A percentile compares a stretch with the other conserved stretches of the same genome.
Evolutionary conservation across 2,329 filamentous ascomycete species (phyloP).

Genomic region (Pestalotiopsis sp.): DNA sequence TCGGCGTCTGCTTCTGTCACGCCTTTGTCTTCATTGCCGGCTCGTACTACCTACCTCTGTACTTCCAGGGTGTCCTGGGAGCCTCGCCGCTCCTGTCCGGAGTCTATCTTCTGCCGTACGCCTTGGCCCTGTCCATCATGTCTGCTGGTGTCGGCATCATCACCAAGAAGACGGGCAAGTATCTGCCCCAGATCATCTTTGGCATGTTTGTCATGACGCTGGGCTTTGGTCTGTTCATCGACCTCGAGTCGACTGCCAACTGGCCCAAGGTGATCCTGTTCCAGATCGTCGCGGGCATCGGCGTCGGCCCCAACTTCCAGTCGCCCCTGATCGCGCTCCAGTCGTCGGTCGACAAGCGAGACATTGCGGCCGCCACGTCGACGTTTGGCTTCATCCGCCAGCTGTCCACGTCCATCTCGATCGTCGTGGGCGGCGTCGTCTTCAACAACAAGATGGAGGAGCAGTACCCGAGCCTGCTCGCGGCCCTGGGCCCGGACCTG

Average conservation of each 20-base stretch:
- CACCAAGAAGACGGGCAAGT: slow-evolving; percentile 68
- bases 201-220: slow-evolving; percentile 63
- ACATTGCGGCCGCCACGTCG: slow-evolving; percentile 70
- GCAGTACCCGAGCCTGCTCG: slow-evolving; percentile 49
- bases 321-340: slow-evolving; percentile 70
- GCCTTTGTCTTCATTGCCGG: slow-evolving; percentile 77
- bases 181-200: slow-evolving; percentile 61
- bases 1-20: slow-evolving; percentile 71
- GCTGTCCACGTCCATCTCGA: slow-evolving; percentile 67
- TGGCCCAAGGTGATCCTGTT: slow-evolving; percentile 62
- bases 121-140: slow-evolving; percentile 65
- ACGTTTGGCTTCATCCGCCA: slow-evolving; percentile 71
- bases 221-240: slow-evolving; percentile 66
- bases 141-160: slow-evolving; percentile 60
- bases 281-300: slow-evolving; percentile 65
- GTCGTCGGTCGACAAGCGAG: slow-evolving; percentile 59
- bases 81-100: slow-evolving; percentile 66
- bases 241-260: slow-evolving; percentile 58
- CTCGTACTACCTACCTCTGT: slow-evolving; percentile 81
- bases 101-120: slow-evolving; percentile 72
- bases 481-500: slow-evolving; percentile 50
- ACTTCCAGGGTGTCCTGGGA: slow-evolving; percentile 71
- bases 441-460: slow-evolving; percentile 76
- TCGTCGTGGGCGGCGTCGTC: slow-evolving; percentile 76
- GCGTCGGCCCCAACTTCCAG: slow-evolving; percentile 71